These are phyloP conservation scores for Taphrina confusa DNA, from an alignment of 1,139 yeast genomes.

Conservation along the genomic window DNA sequence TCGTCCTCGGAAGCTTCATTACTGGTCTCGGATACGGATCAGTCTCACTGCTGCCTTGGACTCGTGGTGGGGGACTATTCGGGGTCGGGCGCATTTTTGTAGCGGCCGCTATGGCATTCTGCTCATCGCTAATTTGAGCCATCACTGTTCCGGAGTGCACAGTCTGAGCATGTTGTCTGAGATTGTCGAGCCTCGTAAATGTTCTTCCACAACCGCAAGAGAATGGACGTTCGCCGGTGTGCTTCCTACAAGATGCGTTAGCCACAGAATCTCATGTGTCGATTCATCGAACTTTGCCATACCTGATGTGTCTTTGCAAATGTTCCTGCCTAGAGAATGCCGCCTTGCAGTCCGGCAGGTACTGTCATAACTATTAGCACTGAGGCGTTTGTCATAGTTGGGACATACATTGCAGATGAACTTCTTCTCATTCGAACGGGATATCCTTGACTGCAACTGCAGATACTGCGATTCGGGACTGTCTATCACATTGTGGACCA, in stretches of 20 bases:
- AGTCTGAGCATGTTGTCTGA: constrained; percentile 89
- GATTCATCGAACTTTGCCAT: neutral
- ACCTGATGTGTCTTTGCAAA: constrained; percentile 75
- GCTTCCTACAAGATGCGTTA: constrained; percentile 59
- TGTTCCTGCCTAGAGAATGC: constrained; percentile 87
- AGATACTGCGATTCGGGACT: constrained; percentile 12
- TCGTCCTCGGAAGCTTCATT: neutral
- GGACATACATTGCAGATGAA: constrained; percentile 11
- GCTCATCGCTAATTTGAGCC: constrained; percentile 20
- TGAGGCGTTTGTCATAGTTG: neutral
- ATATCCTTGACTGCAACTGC: constrained; percentile 6
- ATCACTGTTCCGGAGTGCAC: constrained; percentile 70
- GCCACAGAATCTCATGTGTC: neutral
- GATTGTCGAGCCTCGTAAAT: constrained; percentile 81
- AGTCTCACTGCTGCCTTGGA: constrained; percentile 18
- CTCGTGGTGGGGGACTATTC: constrained; percentile 18
- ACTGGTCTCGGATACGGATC: constrained; percentile 20
- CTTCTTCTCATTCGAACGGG: constrained; percentile 24
- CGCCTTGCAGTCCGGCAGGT: constrained; percentile 74
- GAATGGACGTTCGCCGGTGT: constrained; percentile 93
- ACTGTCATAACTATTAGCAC: neutral
- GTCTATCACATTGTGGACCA: constrained; percentile 3
- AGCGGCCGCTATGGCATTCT: constrained; percentile 24
- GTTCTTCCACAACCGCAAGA: constrained; percentile 81
- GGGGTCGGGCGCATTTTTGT: constrained; percentile 15